Evolutionary conservation across 306 rosid genomes (phyloP).

Genomic region (Castanospermum australe): DNA sequence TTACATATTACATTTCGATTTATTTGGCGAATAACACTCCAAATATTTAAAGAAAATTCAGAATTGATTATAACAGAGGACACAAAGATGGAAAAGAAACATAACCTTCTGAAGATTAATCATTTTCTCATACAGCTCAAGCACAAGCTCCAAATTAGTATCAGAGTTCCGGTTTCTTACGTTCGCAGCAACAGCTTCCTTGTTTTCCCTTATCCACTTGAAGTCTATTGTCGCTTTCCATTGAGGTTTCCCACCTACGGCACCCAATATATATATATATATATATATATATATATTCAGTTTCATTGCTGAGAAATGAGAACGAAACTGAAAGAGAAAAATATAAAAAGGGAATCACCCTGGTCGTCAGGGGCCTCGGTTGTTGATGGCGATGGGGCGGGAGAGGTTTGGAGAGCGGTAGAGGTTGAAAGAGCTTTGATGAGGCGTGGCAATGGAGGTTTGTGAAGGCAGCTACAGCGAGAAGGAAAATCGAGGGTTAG

Average conservation of each 20-base stretch:
- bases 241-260: constrained; percentile 57
- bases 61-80: background rate
- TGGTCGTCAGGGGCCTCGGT: constrained; percentile 37
- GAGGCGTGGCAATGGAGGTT: constrained; percentile 29
- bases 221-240: constrained; percentile 93
- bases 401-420: constrained; percentile 44
- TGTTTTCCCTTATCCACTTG: constrained; percentile 94
- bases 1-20: background rate
- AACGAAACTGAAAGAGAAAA: background rate
- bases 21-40: background rate
- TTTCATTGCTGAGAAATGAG: background rate
- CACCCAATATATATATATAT: too few species aligned
- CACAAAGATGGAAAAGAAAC: constrained; percentile 9
- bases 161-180: constrained; percentile 70
- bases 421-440: constrained; percentile 52
- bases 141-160: constrained; percentile 80
- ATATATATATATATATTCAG: too few species aligned
- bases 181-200: constrained; percentile 73
- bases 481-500: constrained; percentile 10
- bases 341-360: constrained; percentile 33
- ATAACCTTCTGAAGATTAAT: constrained; percentile 82
- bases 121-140: constrained; percentile 71
- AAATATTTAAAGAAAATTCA: background rate
- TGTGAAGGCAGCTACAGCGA: constrained; percentile 32
- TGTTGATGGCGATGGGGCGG: constrained; percentile 1